phyloP scores from a whole-genome alignment of 495 filamentous ascomycete species.

The Opeltia flavorubescens region DNA sequence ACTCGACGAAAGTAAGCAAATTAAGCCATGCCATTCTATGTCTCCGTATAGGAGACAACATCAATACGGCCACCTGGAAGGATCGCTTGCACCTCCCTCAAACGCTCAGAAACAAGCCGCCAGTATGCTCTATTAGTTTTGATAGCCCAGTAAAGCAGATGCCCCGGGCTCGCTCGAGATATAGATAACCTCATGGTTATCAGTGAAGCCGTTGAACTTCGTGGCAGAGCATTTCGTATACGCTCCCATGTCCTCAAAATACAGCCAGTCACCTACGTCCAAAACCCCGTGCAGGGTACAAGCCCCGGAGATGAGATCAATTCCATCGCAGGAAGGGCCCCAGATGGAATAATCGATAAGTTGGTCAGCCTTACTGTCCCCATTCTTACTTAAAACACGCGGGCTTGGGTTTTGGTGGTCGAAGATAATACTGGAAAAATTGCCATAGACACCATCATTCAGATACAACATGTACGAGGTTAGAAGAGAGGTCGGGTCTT shows the following conservation, averaged over 20 bases:
- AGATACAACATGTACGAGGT: conserved; percentile 88
- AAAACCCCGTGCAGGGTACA: conserved; percentile 58
- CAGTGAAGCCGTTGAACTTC: conserved; percentile 94
- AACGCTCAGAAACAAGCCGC: not conserved
- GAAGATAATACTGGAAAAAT: conserved; percentile 98
- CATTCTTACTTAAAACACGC: conserved; percentile 49
- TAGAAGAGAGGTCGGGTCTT: conserved; percentile 40
- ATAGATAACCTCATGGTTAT: conserved; percentile 85
- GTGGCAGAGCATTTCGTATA: conserved; percentile 97
- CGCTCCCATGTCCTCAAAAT: conserved; percentile 96
- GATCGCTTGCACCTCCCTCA: not conserved
- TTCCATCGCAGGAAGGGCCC: conserved; percentile 96
- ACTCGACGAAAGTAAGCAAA: no score
- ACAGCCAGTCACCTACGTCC: conserved; percentile 92
- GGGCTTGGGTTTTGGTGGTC: conserved; percentile 89
- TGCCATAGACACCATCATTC: conserved; percentile 94
- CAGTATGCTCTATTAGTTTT: not conserved
- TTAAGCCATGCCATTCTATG: no score
- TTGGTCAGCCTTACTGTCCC: conserved; percentile 30
- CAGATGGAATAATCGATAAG: conserved; percentile 74
- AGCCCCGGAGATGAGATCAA: conserved; percentile 75
- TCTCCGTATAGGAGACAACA: no score
- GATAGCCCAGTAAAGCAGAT: conserved; percentile 1
- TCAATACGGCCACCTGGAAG: no score
- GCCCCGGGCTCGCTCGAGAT: conserved; percentile 65